Percentiles rank a stretch among this genome's conserved stretches.
Conservation (phyloP, 352 stramenopile species). For the Pythium brassicae region DNA sequence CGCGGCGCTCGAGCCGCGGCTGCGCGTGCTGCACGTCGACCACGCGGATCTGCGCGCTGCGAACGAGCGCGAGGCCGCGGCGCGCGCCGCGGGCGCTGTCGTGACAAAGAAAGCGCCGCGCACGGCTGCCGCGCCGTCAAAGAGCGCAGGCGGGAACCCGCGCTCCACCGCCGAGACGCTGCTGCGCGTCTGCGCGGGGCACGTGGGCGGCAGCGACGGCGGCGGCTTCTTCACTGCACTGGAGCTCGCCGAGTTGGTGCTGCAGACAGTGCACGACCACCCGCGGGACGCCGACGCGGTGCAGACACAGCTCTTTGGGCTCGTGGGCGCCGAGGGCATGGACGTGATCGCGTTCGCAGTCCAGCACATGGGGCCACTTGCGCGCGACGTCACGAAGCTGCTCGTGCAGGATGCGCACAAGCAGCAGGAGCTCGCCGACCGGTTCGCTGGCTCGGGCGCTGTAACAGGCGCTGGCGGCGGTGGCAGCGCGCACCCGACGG, state of each 20-base stretch:
- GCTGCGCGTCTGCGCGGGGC: constrained; percentile 33
- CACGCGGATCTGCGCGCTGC: constrained; percentile 43
- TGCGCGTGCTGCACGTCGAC: constrained; percentile 56
- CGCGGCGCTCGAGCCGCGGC: constrained; percentile 22
- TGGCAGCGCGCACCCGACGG: constrained; percentile 13
- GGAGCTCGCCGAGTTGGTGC: constrained; percentile 66
- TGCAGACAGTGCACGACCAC: constrained; percentile 60
- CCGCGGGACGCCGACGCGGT: constrained; percentile 47
- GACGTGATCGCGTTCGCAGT: constrained; percentile 78
- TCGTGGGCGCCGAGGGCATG: constrained; percentile 84
- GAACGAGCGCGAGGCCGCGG: constrained; percentile 49
- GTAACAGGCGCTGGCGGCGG: neutral
- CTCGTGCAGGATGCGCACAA: constrained; percentile 40
- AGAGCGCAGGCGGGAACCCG: constrained; percentile 10
- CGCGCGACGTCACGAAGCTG: constrained; percentile 24
- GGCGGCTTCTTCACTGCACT: constrained; percentile 45
- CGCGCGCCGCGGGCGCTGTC: constrained; percentile 37
- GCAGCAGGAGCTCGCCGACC: constrained; percentile 32
- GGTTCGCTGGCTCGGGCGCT: constrained; percentile 4
- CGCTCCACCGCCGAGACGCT: constrained; percentile 28
- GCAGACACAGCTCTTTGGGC: constrained; percentile 74
- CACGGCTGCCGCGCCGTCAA: constrained; percentile 13
- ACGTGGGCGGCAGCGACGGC: constrained; percentile 10
- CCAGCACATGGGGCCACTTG: constrained; percentile 39
- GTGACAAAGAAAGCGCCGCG: constrained; percentile 36